Base-by-base conservation (phyloP, 1,284 basidiomycete genomes). In the Sanguinoderma infundibulare region DNA sequence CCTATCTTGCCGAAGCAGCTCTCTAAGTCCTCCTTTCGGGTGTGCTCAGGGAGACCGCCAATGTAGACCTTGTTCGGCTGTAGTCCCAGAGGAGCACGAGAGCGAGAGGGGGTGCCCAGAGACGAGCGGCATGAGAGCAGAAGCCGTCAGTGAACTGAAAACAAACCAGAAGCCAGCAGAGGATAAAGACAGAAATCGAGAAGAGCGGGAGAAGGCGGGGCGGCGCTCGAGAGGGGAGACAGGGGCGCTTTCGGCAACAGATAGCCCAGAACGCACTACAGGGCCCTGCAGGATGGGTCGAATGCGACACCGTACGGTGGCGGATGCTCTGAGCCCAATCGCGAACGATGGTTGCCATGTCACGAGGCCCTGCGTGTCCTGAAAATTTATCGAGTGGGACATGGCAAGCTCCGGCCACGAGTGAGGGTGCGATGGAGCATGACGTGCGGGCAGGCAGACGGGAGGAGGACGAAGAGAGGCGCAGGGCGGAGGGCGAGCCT, bases 51-150 rank as follows among this genome's bases (percentile, higher is more conserved):
- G 64, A 94, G 83, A 67, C 92, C 92, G 71, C 92, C 92, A 72
- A 94, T 87, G 74, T 94, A 94, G 75, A 94, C 89, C 80, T 94
- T 94, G 80, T 93, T 93, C 78, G 90, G 89, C 91, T 94, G 77
- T 68, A 82, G 79, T 80, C 59, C 83, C 80, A 85, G 51, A 64
- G 76, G 80, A 77, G 82, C 89, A 79, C 53, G 26, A 35, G 24
- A 17, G 24, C 47, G 47, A 32, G 24, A 30, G 28, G 28, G 52
- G 81, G 70, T 77, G 73, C 81, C 75, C 78, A 73, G 78, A 78
- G 74, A 78, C 74, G 81, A 81, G 78, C 78, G 46, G 80, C 76
- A 74, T 72, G 73, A 74, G 73, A 75, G 74, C 68, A 55, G 57
- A 61, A 58, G 66, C 65, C 63, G 69, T 69, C 64, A 68, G 68